Conservation (phyloP, 2,329 filamentous ascomycete genomes). For the Thelonectria blattea region DNA sequence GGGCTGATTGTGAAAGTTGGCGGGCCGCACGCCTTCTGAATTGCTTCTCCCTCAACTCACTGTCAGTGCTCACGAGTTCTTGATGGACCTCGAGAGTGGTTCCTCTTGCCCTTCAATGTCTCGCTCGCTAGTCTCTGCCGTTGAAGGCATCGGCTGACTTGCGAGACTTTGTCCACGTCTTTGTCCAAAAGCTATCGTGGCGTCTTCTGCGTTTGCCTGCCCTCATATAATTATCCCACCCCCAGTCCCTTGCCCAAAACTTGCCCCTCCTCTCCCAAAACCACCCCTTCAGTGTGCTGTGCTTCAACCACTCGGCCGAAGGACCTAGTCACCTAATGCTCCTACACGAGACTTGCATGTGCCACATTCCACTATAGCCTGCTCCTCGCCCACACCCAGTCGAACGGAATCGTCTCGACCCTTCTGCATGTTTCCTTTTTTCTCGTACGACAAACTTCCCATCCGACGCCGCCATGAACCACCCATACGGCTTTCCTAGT, state of each 20-base stretch:
- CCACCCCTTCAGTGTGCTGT: no score
- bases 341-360: constrained; percentile 9
- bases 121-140: background rate
- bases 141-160: background rate
- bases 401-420: background rate
- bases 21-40: background rate
- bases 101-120: background rate
- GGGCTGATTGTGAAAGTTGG: background rate
- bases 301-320: background rate
- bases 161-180: background rate
- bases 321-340: background rate
- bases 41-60: background rate
- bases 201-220: background rate
- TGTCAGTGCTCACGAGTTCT: no score
- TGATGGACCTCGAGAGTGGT: background rate
- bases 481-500: constrained; percentile 54
- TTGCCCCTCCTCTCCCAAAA: no score
- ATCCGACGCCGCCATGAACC: constrained; percentile 53
- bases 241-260: no score
- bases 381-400: background rate
- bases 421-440: constrained; percentile 1
- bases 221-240: background rate
- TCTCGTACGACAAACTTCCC: background rate
- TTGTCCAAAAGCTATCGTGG: background rate
- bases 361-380: constrained; percentile 1